Evolutionary conservation across 2,329 filamentous ascomycete species (phyloP).

Genomic region (Aspergillus texensis): DNA sequence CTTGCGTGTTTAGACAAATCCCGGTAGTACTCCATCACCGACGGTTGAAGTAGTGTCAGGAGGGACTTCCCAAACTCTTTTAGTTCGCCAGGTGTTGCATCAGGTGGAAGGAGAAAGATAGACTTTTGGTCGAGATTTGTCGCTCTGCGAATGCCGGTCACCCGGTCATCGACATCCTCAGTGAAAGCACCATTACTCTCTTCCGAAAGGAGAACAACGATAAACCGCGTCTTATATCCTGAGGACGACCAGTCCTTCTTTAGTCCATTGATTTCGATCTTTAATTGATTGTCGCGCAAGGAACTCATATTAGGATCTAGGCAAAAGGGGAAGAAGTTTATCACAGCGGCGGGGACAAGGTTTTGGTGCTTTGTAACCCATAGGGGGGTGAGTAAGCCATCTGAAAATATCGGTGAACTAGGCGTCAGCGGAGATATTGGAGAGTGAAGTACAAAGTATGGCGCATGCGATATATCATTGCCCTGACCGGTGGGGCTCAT

Average conservation of each 20-base stretch:
- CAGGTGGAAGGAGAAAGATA: slow-evolving; percentile 80
- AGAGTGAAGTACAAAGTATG: slow-evolving; percentile 72
- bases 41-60: slow-evolving; percentile 70
- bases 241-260: slow-evolving; percentile 64
- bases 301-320: slow-evolving; percentile 73
- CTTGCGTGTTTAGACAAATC: slow-evolving; percentile 90
- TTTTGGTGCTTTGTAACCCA: slow-evolving; percentile 92
- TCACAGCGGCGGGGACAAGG: slow-evolving; percentile 75
- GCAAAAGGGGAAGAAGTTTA: slow-evolving; percentile 79
- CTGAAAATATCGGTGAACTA: slow-evolving; percentile 79
- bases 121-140: slow-evolving; percentile 81
- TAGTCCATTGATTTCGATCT: slow-evolving; percentile 79
- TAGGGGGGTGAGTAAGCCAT: slow-evolving; percentile 77
- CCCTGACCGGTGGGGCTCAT: slow-evolving; percentile 53
- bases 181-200: slow-evolving; percentile 65
- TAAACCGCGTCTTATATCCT: slow-evolving; percentile 73
- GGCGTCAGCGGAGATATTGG: slow-evolving; percentile 89
- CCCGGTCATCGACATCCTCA: slow-evolving; percentile 70
- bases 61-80: slow-evolving; percentile 73
- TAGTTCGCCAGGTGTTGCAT: slow-evolving; percentile 71
- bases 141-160: slow-evolving; percentile 76
- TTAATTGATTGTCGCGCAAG: slow-evolving; percentile 83
- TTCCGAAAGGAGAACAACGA: slow-evolving; percentile 77
- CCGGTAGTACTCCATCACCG: slow-evolving; percentile 85
- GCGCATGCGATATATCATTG: slow-evolving; percentile 46